These are phyloP conservation scores for Dioscorea dumetorum DNA, from an alignment of 106 monocot species.

Conservation along the genomic window DNA sequence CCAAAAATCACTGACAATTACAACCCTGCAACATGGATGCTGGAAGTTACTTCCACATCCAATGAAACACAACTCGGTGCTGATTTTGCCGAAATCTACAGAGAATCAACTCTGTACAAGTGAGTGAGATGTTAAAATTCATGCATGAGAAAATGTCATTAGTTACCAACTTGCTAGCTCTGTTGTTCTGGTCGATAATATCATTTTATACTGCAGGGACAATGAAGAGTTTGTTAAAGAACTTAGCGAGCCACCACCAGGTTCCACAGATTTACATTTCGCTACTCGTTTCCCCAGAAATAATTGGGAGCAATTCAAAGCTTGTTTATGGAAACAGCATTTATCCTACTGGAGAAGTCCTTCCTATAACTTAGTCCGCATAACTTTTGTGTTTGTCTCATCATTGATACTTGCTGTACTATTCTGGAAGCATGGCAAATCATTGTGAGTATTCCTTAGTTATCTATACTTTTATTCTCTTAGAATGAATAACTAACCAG, in stretches of 20 bases:
- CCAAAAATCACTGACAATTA: slow-evolving; percentile 60
- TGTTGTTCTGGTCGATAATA: background rate
- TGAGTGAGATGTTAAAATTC: slow-evolving; percentile 1
- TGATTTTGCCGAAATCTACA: slow-evolving; percentile 57
- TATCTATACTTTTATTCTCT: too few species aligned
- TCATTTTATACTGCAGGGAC: slow-evolving; percentile 23
- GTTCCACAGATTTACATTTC: slow-evolving; percentile 50
- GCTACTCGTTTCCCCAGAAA: slow-evolving; percentile 58
- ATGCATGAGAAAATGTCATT: background rate
- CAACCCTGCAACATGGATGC: slow-evolving; percentile 88
- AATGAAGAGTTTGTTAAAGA: slow-evolving; percentile 41
- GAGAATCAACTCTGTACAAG: slow-evolving; percentile 41
- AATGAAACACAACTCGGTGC: slow-evolving; percentile 46
- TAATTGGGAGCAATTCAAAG: slow-evolving; percentile 56
- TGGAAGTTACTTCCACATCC: slow-evolving; percentile 63
- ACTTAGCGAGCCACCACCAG: slow-evolving; percentile 35
- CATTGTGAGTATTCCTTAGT: slow-evolving; percentile 29
- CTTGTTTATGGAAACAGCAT: slow-evolving; percentile 77
- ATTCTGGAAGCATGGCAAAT: slow-evolving; percentile 49
- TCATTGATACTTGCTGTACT: slow-evolving; percentile 20
- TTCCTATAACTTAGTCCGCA: slow-evolving; percentile 47
- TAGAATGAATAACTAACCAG: too few species aligned
- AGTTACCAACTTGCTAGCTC: too few species aligned
- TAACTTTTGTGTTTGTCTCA: slow-evolving; percentile 20
- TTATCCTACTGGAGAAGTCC: slow-evolving; percentile 87